Evolutionary conservation across 352 stramenopile species (phyloP).

Genomic region (Phytopythium ostracodes): DNA sequence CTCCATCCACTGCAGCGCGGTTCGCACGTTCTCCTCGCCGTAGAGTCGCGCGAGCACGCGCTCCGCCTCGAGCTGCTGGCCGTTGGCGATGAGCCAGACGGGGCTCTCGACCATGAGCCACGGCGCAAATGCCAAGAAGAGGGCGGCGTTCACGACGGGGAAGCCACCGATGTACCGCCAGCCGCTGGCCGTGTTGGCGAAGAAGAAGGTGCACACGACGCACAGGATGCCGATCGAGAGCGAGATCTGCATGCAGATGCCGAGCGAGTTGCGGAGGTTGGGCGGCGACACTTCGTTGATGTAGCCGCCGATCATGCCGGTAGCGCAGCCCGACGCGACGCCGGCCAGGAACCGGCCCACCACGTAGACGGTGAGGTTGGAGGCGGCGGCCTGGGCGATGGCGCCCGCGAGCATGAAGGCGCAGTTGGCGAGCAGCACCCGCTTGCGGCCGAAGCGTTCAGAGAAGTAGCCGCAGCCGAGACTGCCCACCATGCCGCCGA

Average conservation of each 20-base stretch:
- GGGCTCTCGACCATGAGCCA: conserved; percentile 19
- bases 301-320: conserved; percentile 17
- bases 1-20: conserved; percentile 26
- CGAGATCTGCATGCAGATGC: conserved; percentile 22
- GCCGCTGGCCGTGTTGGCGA: conserved; percentile 21
- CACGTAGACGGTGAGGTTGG: conserved; percentile 12
- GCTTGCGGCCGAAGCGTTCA: conserved; percentile 32
- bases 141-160: conserved; percentile 18
- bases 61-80: conserved; percentile 14
- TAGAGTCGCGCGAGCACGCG: conserved; percentile 18
- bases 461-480: conserved; percentile 23
- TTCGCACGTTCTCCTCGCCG: conserved; percentile 20
- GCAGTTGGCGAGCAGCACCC: conserved; percentile 12
- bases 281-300: conserved; percentile 30
- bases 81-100: conserved; percentile 19
- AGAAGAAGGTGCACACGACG: conserved; percentile 26
- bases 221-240: conserved; percentile 24
- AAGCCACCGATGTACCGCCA: conserved; percentile 40
- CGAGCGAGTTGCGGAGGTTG: conserved; percentile 23
- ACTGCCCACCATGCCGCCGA: conserved; percentile 37
- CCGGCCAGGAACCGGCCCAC: conserved; percentile 24
- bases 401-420: conserved; percentile 28
- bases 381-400: conserved; percentile 13
- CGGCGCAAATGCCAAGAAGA: conserved; percentile 20
- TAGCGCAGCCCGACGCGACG: conserved; percentile 26